These are phyloP conservation scores for Omphalotus olearius DNA, from an alignment of 1,284 basidiomycete genomes.

Conservation along the genomic window DNA sequence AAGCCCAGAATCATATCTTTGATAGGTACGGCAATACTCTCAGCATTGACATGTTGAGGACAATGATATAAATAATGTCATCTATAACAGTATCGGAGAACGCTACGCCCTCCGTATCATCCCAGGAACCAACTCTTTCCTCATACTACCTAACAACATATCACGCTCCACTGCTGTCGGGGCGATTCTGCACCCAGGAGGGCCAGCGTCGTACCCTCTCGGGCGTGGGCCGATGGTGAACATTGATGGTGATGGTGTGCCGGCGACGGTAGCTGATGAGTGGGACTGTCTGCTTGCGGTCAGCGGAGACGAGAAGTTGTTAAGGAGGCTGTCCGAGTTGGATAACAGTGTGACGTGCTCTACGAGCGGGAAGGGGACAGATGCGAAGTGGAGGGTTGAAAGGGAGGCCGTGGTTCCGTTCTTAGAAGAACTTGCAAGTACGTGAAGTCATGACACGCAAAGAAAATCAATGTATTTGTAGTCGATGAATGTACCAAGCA, in stretches of 20 bases:
- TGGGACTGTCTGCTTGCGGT: conserved; percentile 64
- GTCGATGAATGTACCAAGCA: background rate
- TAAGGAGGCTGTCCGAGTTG: conserved; percentile 69
- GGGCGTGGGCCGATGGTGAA: conserved; percentile 32
- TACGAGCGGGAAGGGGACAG: conserved; percentile 65
- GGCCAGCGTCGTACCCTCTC: conserved; percentile 51
- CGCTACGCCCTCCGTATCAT: conserved; percentile 79
- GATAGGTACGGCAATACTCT: conserved; percentile 45
- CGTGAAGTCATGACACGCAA: background rate
- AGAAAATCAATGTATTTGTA: background rate
- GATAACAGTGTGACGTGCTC: conserved; percentile 69
- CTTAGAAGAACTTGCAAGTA: conserved; percentile 3
- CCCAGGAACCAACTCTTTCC: conserved; percentile 73
- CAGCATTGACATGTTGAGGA: too few relatives aligned
- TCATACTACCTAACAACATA: conserved; percentile 81
- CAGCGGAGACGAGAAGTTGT: conserved; percentile 70
- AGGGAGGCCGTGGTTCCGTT: conserved; percentile 17
- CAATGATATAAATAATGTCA: background rate
- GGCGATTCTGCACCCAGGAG: conserved; percentile 65
- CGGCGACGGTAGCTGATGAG: conserved; percentile 30
- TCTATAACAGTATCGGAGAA: conserved; percentile 60
- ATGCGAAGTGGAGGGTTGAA: conserved; percentile 69
- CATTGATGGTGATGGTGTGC: conserved; percentile 24
- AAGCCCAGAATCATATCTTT: conserved; percentile 89
- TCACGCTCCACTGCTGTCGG: conserved; percentile 79